Evolutionary conservation across 768 basidiomycete species (phyloP).

Genomic region (Boletus sensibilis): DNA sequence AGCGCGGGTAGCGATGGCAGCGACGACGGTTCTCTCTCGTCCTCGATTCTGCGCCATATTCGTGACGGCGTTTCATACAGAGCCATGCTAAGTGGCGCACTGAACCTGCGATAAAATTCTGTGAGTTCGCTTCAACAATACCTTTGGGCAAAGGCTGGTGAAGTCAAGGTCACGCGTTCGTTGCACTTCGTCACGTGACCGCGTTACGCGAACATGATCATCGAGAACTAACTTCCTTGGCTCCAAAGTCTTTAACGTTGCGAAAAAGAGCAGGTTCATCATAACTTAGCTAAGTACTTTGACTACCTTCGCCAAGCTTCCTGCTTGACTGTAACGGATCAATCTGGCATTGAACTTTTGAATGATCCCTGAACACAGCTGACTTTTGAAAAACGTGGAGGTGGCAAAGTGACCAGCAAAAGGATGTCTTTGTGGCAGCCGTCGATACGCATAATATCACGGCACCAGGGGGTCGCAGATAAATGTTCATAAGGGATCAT

Average conservation of each 20-base stretch:
- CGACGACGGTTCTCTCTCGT: conserved; percentile 76
- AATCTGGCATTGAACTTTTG: neutral
- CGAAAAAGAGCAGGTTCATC: no score
- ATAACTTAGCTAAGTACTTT: no score
- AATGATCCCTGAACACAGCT: neutral
- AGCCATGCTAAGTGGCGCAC: conserved; percentile 34
- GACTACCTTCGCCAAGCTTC: no score
- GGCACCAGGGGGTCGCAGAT: no score
- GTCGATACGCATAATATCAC: neutral
- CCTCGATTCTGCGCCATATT: conserved; percentile 82
- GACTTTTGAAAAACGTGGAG: neutral
- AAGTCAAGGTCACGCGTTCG: conserved; percentile 17
- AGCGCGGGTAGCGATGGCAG: conserved; percentile 73
- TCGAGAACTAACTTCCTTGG: no score
- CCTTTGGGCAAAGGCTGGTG: neutral
- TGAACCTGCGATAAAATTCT: conserved; percentile 1
- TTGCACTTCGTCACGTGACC: conserved; percentile 25
- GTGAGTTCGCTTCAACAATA: neutral
- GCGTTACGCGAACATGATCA: no score
- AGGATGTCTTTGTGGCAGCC: neutral
- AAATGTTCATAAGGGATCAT: neutral
- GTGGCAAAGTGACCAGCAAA: neutral
- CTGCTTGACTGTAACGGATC: no score
- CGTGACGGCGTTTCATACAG: conserved; percentile 80
- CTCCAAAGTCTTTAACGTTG: no score